Conservation (phyloP, 176 grass and related monocot genomes). For the Alopecurus myosuroides region DNA sequence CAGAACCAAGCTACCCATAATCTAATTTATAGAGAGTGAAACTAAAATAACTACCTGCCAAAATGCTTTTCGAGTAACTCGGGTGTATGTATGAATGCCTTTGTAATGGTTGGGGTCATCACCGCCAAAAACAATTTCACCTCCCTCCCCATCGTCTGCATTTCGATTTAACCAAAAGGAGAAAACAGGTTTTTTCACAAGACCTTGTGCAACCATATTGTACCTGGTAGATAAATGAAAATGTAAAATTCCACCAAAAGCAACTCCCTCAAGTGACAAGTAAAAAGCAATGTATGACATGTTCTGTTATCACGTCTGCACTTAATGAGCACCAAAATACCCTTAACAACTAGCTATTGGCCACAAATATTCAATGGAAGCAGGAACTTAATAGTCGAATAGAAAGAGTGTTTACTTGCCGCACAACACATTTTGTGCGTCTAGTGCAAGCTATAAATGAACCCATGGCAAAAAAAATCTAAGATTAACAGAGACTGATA, state of each 20-base stretch:
- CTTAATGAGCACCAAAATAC: background rate
- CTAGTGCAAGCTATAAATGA: background rate
- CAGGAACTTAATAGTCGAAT: background rate
- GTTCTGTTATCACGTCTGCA: background rate
- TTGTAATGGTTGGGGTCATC: slow-evolving; percentile 57
- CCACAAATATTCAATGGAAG: background rate
- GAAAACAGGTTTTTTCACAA: slow-evolving; percentile 58
- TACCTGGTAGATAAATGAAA: slow-evolving; percentile 43
- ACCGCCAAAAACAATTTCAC: slow-evolving; percentile 95
- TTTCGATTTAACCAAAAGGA: slow-evolving; percentile 96
- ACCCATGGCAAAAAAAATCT: background rate
- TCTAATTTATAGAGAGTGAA: background rate
- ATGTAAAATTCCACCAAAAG: slow-evolving; percentile 7
- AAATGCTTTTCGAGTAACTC: slow-evolving; percentile 76
- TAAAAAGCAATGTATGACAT: background rate
- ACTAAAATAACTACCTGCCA: slow-evolving; percentile 59
- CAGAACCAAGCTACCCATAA: background rate
- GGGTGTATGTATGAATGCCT: slow-evolving; percentile 72
- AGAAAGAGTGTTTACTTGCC: background rate
- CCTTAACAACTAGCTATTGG: background rate
- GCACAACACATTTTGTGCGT: too few species aligned
- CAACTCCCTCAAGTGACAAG: background rate
- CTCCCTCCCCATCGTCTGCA: slow-evolving; percentile 62
- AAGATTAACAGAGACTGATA: background rate
- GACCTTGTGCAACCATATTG: slow-evolving; percentile 74